Evolutionary conservation across 2,329 filamentous ascomycete species (phyloP), one percentile per base, ranked within the genome.

Genomic region (Lachnellula cervina): DNA sequence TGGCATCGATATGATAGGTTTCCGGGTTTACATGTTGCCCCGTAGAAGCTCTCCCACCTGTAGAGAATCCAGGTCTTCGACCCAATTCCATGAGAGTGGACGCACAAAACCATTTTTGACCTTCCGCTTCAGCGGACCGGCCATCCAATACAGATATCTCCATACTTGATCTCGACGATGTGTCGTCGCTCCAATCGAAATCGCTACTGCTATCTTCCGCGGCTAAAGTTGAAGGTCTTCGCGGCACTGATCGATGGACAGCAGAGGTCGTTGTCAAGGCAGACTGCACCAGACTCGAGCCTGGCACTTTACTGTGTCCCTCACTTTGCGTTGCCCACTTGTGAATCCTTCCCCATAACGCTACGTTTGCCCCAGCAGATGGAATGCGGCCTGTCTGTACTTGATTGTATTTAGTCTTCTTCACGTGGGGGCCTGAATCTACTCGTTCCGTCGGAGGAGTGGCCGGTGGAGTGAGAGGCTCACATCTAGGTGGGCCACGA

Each of bases 341-440:
- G 16, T 45, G 28, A 7, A 55, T 51, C 16, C 53, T 51, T 35
- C 34, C 46, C 53, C 53, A 55, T 35, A 44, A 32, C 7, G 32
- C 37, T 21, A 23, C 17, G 37, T 17, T 16, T 6, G 3, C 5
- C 37, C 16, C 37, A 16, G 37, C 37, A 32, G 9, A 32, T 32
- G 9, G 28, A 32, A 9, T 40, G 5, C 37, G 37, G 14, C 37
- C 17, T 17, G 16, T 17, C 11, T 6, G 17, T 32, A 37, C 19
- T 46, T 17, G n/a, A 14, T 51, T 5, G 35, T 49, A 23, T 11
- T 44, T 32, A 14, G 40, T 19, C 21, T 16, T 40, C 37, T 40
- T 17, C 37, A 16, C 37, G 37, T 8, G 16, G 2, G 37, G 37
- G n/a, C 17, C 37, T 40, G 37, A 32, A 32, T 32, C 28, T 28